Base-by-base conservation (phyloP, 2,329 filamentous ascomycete genomes). In the Fusarium papillatum region DNA sequence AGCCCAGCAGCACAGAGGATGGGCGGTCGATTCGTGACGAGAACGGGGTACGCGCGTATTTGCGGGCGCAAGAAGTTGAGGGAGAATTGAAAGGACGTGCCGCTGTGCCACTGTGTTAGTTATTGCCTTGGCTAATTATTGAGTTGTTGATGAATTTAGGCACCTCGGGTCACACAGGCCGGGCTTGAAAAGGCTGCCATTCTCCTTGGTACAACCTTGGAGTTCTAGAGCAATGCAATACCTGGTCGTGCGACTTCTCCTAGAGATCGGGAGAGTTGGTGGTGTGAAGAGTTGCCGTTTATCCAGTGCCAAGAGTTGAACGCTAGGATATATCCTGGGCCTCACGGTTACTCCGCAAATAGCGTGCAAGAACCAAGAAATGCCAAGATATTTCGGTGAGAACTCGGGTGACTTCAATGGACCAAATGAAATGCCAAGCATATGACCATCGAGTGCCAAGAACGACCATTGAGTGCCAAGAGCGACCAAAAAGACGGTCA, bases 11-110 rank as follows among this genome's bases (percentile, higher is more conserved):
- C 26, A 29, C 22, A 64, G 61, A 64, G 43, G 31, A 64, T 53
- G 39, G 60, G 60, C 31, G 13, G 60, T 63, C 39, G 60, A 62
- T 62, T 43, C 59, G 59, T 62, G 59, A 62, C 38, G 38, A 63
- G 26, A 63, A 48, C 8, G 39, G 39, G 60, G 60, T 34, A 34
- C 31, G 31, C 31, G 60, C 39, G 60, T 63, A 63, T 29, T 7
- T 62, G 59, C 60, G 60, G 60, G 60, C 60, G 60, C 29, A 63
- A 48, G 11, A 5, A 46, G 3, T 63, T 46, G 26, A 63, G 60
- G 24, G 60, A 63, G 60, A 8, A 46, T 43, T 46, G 38, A 39
- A 60, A 60, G 53, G 53, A 38, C 8, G 31, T 59, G 34, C 11
- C 31, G 55, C 38, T 24, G 55, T 38, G 55, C 29, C 50, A 29